Percentiles rank a stretch among this genome's conserved stretches.
Evolutionary conservation across 495 filamentous ascomycete species (phyloP).

Genomic region (Podospora pseudocomata): DNA sequence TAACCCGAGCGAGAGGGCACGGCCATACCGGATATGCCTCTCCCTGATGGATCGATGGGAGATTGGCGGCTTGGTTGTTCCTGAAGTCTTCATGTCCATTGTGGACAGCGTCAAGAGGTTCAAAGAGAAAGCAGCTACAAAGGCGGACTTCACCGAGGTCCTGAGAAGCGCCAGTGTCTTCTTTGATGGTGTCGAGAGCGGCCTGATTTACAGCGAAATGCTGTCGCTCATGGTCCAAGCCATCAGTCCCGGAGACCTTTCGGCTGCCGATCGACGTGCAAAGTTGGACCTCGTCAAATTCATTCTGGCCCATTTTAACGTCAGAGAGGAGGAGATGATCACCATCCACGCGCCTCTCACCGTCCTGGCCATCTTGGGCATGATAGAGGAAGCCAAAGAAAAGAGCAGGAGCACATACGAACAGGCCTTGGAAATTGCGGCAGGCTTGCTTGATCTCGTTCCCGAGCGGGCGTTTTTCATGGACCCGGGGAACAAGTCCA

Average conservation of each 20-base stretch:
- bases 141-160: slow-evolving; percentile 76
- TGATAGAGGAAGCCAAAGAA: slow-evolving; percentile 46
- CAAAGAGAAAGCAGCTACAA: slow-evolving; percentile 54
- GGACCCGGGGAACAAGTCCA: slow-evolving; percentile 26
- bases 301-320: slow-evolving; percentile 82
- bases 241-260: slow-evolving; percentile 45
- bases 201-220: slow-evolving; percentile 85
- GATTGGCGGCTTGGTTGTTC: slow-evolving; percentile 83
- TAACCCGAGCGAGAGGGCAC: slow-evolving; percentile 67
- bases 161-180: slow-evolving; percentile 89
- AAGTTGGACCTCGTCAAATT: slow-evolving; percentile 75
- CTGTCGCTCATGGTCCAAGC: slow-evolving; percentile 55
- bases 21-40: slow-evolving; percentile 84
- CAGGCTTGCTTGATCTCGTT: slow-evolving; percentile 59
- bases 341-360: slow-evolving; percentile 76
- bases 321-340: slow-evolving; percentile 94
- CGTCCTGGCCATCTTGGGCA: slow-evolving; percentile 63
- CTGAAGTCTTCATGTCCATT: slow-evolving; percentile 82
- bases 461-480: slow-evolving; percentile 65
- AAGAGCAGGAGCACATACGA: slow-evolving; percentile 22
- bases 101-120: slow-evolving; percentile 72
- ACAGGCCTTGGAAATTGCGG: slow-evolving; percentile 51
- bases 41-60: slow-evolving; percentile 98
- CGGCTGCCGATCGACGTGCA: slow-evolving; percentile 43
- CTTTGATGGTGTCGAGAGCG: slow-evolving; percentile 94